These are phyloP conservation scores for Aspergillus thermomutatus DNA, from an alignment of 2,329 filamentous ascomycete species.

Conservation along the genomic window DNA sequence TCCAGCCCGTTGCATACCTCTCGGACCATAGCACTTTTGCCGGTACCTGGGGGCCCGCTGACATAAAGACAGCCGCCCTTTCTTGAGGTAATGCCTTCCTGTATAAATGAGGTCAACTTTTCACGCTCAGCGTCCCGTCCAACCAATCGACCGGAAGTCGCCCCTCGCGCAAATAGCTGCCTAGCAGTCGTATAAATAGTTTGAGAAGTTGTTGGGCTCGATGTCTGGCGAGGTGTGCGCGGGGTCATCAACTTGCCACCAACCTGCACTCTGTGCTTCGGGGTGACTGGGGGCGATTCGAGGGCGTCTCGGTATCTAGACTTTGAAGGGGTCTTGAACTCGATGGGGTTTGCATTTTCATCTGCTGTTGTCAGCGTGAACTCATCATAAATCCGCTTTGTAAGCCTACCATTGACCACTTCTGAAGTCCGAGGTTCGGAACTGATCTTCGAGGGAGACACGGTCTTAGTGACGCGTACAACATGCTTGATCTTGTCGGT, in stretches of 20 bases:
- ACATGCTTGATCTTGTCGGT: conserved; percentile 49
- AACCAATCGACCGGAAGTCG: conserved; percentile 69
- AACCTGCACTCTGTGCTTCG: conserved; percentile 77
- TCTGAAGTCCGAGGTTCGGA: conserved; percentile 42
- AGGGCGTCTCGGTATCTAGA: conserved; percentile 72
- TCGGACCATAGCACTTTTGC: conserved; percentile 90
- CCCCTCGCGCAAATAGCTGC: conserved; percentile 79
- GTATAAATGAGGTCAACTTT: conserved; percentile 68
- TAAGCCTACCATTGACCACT: conserved; percentile 31
- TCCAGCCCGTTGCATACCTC: conserved; percentile 66
- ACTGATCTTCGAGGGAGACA: conserved; percentile 48
- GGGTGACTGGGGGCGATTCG: conserved; percentile 68
- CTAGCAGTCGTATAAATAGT: conserved; percentile 85
- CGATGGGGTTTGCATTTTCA: conserved; percentile 41
- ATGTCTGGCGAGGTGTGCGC: conserved; percentile 71
- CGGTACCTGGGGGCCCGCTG: conserved; percentile 91
- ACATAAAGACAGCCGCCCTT: conserved; percentile 85
- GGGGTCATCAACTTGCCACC: conserved; percentile 72
- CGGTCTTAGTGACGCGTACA: conserved; percentile 39
- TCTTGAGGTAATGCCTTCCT: conserved; percentile 56
- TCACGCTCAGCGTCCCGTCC: conserved; percentile 69
- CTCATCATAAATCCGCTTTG: not conserved
- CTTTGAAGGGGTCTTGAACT: conserved; percentile 49
- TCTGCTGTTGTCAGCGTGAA: conserved; percentile 30
- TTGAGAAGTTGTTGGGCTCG: conserved; percentile 61